Percentiles rank a stretch among this genome's conserved stretches.
Conservation (phyloP, 2,329 filamentous ascomycete genomes). For the Fusarium kyushuense region DNA sequence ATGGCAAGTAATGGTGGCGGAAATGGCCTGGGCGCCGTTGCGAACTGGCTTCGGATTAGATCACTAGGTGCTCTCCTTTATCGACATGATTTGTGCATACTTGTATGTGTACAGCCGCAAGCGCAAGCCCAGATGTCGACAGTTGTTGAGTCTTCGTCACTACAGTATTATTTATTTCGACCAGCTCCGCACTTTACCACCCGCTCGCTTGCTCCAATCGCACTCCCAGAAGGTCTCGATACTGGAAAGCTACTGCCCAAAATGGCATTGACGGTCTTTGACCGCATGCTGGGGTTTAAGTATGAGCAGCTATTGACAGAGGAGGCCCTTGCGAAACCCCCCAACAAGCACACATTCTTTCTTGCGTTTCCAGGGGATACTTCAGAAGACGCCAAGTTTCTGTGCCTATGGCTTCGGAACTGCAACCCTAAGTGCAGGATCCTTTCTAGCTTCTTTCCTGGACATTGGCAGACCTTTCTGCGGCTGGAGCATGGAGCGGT, state of each 20-base stretch:
- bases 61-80: slow-evolving; percentile 54
- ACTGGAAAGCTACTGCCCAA: slow-evolving; percentile 30
- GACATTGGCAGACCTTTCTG: slow-evolving; percentile 62
- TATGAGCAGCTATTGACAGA: slow-evolving; percentile 50
- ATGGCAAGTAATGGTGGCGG: slow-evolving; percentile 27
- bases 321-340: slow-evolving; percentile 13
- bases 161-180: slow-evolving; percentile 57
- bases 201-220: slow-evolving; percentile 46
- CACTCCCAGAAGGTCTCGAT: slow-evolving; percentile 13
- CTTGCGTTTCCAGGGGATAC: slow-evolving; percentile 61
- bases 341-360: slow-evolving; percentile 55
- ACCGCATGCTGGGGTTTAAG: slow-evolving; percentile 50
- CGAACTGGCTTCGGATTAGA: slow-evolving; percentile 52
- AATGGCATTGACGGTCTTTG: slow-evolving; percentile 41
- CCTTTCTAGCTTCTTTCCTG: slow-evolving; percentile 55
- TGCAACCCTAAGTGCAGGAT: slow-evolving; percentile 58
- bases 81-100: slow-evolving; percentile 50
- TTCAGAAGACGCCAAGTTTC: slow-evolving; percentile 51
- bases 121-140: neutral
- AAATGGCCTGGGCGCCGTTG: slow-evolving; percentile 46
- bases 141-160: neutral
- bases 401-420: slow-evolving; percentile 60
- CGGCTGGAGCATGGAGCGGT: slow-evolving; percentile 49
- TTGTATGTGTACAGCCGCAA: slow-evolving; percentile 54
- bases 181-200: slow-evolving; percentile 39